These are phyloP conservation scores for Naematelia aurantialba DNA, from an alignment of 768 basidiomycete genomes.

Conservation along the genomic window DNA sequence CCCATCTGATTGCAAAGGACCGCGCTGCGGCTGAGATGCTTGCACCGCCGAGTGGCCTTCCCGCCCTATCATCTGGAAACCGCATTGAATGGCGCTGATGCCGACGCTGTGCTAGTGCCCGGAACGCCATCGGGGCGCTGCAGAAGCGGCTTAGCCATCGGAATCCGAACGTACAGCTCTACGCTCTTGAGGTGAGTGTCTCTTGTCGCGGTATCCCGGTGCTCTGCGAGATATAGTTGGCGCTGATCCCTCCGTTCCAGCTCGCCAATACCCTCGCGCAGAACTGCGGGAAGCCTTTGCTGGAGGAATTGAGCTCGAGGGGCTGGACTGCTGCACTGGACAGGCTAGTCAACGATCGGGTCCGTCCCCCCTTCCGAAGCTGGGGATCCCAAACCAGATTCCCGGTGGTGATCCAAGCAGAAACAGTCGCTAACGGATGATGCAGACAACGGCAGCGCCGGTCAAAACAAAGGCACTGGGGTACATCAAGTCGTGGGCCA, in stretches of 20 bases:
- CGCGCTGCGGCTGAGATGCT: no score
- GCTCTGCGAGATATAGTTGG: no score
- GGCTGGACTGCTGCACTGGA: slow-evolving; percentile 88
- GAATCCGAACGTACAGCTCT: slow-evolving; percentile 94
- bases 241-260: no score
- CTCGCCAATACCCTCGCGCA: slow-evolving; percentile 83
- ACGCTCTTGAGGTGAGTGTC: slow-evolving; percentile 64
- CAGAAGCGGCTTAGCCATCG: slow-evolving; percentile 89
- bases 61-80: no score
- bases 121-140: slow-evolving; percentile 74
- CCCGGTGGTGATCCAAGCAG: no score
- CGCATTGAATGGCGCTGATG: slow-evolving; percentile 12
- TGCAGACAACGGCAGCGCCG: slow-evolving; percentile 89
- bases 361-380: slow-evolving; percentile 44
- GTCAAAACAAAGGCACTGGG: slow-evolving; percentile 71
- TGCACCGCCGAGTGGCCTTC: no score
- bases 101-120: slow-evolving; percentile 61
- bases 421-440: no score
- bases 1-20: no score
- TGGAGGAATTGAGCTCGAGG: slow-evolving; percentile 80
- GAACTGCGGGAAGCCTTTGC: slow-evolving; percentile 77
- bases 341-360: slow-evolving; percentile 81
- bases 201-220: no score
- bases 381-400: background rate
- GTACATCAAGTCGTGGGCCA: slow-evolving; percentile 76